Conservation (phyloP, 2,329 filamentous ascomycete species). For the Rhinocladiella similis region DNA sequence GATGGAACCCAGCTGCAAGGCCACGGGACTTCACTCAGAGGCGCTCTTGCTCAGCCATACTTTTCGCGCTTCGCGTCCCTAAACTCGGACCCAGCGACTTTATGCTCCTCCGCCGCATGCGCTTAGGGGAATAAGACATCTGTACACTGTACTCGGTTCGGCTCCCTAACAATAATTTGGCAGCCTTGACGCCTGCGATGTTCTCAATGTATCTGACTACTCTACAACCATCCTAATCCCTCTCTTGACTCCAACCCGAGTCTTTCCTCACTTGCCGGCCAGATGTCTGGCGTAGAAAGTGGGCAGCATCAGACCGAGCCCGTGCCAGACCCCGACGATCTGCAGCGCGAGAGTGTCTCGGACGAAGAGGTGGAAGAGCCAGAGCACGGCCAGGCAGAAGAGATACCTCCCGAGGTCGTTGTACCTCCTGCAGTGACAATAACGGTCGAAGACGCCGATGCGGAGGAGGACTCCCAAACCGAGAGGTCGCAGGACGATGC, state of each 20-base stretch:
- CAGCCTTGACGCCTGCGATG: conserved; percentile 13
- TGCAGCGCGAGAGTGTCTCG: conserved; percentile 6
- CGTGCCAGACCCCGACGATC: conserved; percentile 7
- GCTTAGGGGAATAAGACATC: conserved; percentile 3
- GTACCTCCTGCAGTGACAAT: conserved; percentile 25
- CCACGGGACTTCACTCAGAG: neutral
- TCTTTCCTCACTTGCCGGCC: conserved; percentile 17
- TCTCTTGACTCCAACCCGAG: neutral
- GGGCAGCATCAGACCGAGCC: conserved; percentile 17
- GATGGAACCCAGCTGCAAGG: too few species aligned
- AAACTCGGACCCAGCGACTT: neutral
- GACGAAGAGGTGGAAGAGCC: conserved; percentile 28
- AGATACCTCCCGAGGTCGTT: conserved; percentile 20
- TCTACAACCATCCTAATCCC: conserved; percentile 10
- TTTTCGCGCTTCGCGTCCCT: neutral
- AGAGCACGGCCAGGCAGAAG: conserved; percentile 29
- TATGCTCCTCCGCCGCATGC: conserved; percentile 3
- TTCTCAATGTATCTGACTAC: conserved; percentile 1
- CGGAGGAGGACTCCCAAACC: conserved; percentile 23
- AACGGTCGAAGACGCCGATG: conserved; percentile 28
- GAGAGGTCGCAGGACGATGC: conserved; percentile 25
- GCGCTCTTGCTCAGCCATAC: neutral
- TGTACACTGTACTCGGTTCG: conserved; percentile 6
- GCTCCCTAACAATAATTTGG: neutral
- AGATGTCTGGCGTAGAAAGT: conserved; percentile 27